Evolutionary conservation across 2,329 filamentous ascomycete species (phyloP).

Genomic region (Sclerotinia nivalis): DNA sequence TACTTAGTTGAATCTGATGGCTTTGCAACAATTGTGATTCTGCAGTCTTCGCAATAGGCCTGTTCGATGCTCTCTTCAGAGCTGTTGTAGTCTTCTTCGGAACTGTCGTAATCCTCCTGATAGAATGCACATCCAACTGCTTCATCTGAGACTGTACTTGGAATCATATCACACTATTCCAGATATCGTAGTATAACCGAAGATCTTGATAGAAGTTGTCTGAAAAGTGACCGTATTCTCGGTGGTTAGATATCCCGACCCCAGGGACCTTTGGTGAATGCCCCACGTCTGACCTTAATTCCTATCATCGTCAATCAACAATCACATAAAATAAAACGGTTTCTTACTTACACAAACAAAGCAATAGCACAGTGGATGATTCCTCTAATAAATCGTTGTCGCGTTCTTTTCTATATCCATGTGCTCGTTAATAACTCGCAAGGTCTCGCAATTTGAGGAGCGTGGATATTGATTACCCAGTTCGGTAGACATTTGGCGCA

Average conservation of each 20-base stretch:
- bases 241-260: not conserved
- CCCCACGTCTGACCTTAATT: slow-evolving; percentile 14
- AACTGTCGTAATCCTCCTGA: slow-evolving; percentile 10
- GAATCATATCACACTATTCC: slow-evolving; percentile 2
- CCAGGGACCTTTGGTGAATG: not conserved
- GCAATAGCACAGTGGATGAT: not conserved
- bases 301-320: not conserved
- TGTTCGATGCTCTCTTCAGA: not conserved
- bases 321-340: not conserved
- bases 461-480: not conserved
- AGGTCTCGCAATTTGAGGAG: too few relatives aligned
- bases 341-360: not conserved
- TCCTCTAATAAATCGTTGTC: not conserved
- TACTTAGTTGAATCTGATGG: not conserved
- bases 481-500: not conserved
- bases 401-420: not conserved
- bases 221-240: slow-evolving; percentile 16
- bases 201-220: not conserved
- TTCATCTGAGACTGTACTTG: not conserved
- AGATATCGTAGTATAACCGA: slow-evolving; percentile 15
- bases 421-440: not conserved
- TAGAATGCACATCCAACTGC: slow-evolving; percentile 10
- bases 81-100: not conserved
- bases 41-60: not conserved
- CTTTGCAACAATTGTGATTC: not conserved